phyloP scores from a whole-genome alignment of 108 stramenopile genomes.

The Hondaea fermentalgiana region DNA sequence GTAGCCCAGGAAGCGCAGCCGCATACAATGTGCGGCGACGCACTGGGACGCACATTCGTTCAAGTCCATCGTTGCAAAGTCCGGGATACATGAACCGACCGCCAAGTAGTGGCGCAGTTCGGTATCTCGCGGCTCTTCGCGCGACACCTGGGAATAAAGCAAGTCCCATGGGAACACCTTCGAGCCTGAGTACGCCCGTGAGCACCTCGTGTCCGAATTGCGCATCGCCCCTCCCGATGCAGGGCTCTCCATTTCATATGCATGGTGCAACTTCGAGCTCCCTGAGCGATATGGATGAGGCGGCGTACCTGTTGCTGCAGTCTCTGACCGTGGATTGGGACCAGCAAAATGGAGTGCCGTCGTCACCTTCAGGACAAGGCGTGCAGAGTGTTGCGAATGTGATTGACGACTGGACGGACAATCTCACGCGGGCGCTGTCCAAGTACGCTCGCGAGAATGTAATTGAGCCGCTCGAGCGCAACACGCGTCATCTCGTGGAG shows the following conservation, averaged over 20 bases:
- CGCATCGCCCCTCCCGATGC: neutral
- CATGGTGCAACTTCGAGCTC: neutral
- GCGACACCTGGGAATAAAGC: neutral
- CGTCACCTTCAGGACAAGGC: neutral
- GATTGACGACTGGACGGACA: conserved; percentile 15
- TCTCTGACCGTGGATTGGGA: neutral
- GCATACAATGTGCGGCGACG: neutral
- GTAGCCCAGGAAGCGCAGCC: neutral
- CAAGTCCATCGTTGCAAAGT: neutral
- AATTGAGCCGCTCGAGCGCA: neutral
- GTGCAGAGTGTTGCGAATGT: neutral
- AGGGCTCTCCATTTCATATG: neutral
- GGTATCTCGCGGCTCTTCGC: neutral
- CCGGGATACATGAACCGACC: neutral
- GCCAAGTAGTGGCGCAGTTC: neutral
- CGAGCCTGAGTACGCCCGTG: neutral
- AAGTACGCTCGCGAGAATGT: neutral
- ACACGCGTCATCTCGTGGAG: neutral
- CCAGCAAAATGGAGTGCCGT: neutral
- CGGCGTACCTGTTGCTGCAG: neutral
- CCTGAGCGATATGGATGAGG: neutral
- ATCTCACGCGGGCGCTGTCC: neutral
- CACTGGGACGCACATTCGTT: neutral
- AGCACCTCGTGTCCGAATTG: neutral
- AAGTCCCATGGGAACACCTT: neutral